phyloP scores from a whole-genome alignment of 1,284 basidiomycete species.

The Laetiporus sulphureus region DNA sequence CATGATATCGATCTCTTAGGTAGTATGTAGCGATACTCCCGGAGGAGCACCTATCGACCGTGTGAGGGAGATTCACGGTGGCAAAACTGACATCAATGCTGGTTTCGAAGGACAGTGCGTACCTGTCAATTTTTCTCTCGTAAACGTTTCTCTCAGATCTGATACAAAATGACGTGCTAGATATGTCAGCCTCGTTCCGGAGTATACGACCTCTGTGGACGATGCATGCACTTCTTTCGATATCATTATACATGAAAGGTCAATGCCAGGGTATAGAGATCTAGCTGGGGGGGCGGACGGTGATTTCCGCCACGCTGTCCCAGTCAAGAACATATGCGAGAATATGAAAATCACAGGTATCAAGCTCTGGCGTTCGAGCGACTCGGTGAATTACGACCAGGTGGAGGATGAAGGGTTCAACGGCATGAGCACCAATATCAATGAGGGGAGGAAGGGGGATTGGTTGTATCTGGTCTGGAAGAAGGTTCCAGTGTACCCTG shows the following conservation, averaged over 20 bases:
- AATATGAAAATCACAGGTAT: not conserved
- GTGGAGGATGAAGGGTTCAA: not conserved
- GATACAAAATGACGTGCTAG: too few species aligned
- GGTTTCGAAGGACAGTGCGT: not conserved
- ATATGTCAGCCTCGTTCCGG: not conserved
- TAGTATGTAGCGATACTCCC: not conserved
- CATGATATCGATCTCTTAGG: not conserved
- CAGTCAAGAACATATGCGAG: not conserved
- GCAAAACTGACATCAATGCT: not conserved
- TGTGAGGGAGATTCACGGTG: not conserved
- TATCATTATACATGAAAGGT: not conserved
- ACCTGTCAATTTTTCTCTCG: not conserved
- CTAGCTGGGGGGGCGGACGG: not conserved
- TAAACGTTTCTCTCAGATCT: too few species aligned
- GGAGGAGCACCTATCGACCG: not conserved
- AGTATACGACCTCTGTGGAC: not conserved
- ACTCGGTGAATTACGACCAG: not conserved
- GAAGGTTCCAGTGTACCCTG: too few species aligned
- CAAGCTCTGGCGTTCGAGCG: not conserved
- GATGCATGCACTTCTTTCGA: not conserved
- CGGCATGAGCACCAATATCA: not conserved
- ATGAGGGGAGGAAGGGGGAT: not conserved
- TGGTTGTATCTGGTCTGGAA: not conserved
- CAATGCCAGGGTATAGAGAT: not conserved
- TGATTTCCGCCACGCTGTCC: not conserved